Conservation (phyloP, 441 rosid species). For the Eutrema salsugineum region DNA sequence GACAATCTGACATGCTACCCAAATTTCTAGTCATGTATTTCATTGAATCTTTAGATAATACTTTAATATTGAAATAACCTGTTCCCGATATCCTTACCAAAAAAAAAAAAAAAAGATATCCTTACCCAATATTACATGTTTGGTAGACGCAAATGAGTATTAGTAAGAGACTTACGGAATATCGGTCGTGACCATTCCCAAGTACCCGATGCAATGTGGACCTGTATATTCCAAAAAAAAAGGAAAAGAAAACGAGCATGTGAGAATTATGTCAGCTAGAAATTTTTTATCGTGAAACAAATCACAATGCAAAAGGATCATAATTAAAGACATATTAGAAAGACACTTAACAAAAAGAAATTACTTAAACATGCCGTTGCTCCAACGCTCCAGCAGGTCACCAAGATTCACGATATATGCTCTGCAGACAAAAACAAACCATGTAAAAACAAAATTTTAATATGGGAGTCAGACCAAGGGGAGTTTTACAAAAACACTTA, state of each 20-base stretch:
- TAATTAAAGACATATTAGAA: background rate
- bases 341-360: background rate
- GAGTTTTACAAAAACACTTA: too few relatives aligned
- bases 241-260: background rate
- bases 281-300: background rate
- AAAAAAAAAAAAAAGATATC: too few relatives aligned
- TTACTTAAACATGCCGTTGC: constrained; percentile 82
- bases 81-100: too few relatives aligned
- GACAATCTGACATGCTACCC: too few relatives aligned
- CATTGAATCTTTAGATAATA: too few relatives aligned
- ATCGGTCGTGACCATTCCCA: constrained; percentile 67
- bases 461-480: too few relatives aligned
- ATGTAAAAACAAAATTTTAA: background rate
- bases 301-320: background rate
- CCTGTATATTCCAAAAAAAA: constrained; percentile 15
- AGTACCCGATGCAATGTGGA: constrained; percentile 92
- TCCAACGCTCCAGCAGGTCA: constrained; percentile 93
- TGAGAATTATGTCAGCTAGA: background rate
- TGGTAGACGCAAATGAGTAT: too few relatives aligned
- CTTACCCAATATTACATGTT: too few relatives aligned
- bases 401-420: constrained; percentile 29
- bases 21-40: too few relatives aligned
- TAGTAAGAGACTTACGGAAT: constrained; percentile 55
- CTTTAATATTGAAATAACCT: too few relatives aligned
- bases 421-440: background rate